Base-by-base conservation (phyloP, 306 rosid genomes). In the Cucurbita pepo region DNA sequence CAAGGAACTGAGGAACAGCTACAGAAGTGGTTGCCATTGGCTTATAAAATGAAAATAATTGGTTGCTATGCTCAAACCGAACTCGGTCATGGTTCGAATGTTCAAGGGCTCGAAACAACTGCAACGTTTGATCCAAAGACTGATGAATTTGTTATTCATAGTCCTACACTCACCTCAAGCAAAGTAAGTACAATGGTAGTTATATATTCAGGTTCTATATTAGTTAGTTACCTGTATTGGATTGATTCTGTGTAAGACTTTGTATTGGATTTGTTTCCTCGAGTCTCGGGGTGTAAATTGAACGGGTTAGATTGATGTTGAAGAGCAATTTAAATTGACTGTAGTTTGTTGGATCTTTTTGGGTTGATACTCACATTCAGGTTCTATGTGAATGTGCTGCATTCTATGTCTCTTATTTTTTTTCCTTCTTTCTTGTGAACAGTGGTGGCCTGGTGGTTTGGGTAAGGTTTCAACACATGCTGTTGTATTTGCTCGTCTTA, bases 361-460 rank as follows among this genome's bases (percentile, higher is more conserved):
- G 18, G 7, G n/a, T 19, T 65, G 52, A 65, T 11, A 21, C 11
- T 22, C 41, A 47, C 41, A 30, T 30, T 30, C 34, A 30, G 34
- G 34, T 30, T 30, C 3, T 30, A 51, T 52, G 50, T 36, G 21
- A 14, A 69, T 69, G 38, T 69, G 58, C 10, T 8, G 40, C 10
- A 36, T 25, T 69, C 44, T 14, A 63, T 79, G 51, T 48, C 72
- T 77, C 77, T 80, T 57, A 65, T 56, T 43, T 67, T 66, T 54
- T 44, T 69, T 64, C 77, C 70, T 66, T 43, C 16, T 25, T 70
- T 76, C 66, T 83, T 82, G 51, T 76, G 77, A 43, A 67, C 82
- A 94, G 99, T 94, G 99, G 99, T 94, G 99, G 99, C 99, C 99
- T 77, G 99, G 97, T 78, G 99, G 99, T 56, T 79, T 94, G 91